These are phyloP conservation scores for Ceratobasidium sp. DNA, from an alignment of 1,284 basidiomycete genomes.

Conservation along the genomic window DNA sequence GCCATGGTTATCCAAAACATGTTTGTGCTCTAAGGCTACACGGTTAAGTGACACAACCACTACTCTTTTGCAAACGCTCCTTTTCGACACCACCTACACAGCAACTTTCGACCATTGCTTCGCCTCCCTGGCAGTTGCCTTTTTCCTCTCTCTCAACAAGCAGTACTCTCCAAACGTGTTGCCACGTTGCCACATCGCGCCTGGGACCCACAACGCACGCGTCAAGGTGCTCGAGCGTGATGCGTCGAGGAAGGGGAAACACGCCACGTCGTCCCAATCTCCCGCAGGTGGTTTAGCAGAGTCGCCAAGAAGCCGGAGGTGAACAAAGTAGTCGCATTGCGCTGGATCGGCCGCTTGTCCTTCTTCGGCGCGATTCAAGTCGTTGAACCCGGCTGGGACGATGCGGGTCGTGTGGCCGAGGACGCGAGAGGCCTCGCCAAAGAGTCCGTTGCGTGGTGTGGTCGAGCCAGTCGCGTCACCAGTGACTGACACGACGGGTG, in stretches of 20 bases:
- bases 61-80: not conserved
- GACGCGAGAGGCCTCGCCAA: constrained; percentile 25
- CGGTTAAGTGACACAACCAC: constrained; percentile 4
- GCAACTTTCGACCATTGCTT: constrained; percentile 39
- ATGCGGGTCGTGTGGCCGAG: constrained; percentile 59
- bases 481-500: constrained; percentile 34
- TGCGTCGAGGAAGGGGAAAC: constrained; percentile 83
- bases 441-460: constrained; percentile 31
- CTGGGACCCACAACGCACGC: constrained; percentile 81
- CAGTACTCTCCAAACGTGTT: constrained; percentile 63
- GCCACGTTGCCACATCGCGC: constrained; percentile 66
- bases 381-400: constrained; percentile 80
- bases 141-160: constrained; percentile 55
- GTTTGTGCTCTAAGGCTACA: constrained; percentile 13
- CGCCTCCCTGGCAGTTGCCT: constrained; percentile 49
- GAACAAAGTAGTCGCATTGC: constrained; percentile 87
- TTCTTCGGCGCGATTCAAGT: constrained; percentile 82
- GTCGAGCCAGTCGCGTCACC: constrained; percentile 51
- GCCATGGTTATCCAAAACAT: constrained; percentile 12
- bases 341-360: constrained; percentile 70
- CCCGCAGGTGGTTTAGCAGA: constrained; percentile 57
- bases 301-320: constrained; percentile 78
- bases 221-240: constrained; percentile 76
- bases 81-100: not conserved
- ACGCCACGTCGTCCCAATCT: constrained; percentile 86